Evolutionary conservation across 108 stramenopile species (phyloP), one percentile per base, ranked within the genome.

Genomic region (Skeletonema costatum): DNA sequence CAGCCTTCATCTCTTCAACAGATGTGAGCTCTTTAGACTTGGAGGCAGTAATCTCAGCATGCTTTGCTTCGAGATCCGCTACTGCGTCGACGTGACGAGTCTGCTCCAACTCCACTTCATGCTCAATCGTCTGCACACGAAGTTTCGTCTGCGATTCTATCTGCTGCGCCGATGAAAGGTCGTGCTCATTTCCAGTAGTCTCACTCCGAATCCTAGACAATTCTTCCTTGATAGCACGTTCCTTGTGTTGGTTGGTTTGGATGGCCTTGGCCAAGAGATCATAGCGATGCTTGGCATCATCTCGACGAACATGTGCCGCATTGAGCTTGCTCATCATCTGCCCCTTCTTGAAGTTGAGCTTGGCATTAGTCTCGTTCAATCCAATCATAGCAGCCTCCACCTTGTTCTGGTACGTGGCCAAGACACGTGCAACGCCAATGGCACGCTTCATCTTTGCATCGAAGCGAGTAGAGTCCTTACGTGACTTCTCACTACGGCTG

Each of bases 381-480:
- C 31, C 60, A 48, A 81, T 80, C 46, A 90, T 71, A 6, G 80
- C 42, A 14, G 71, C 68, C 51, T 89, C 87, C 30, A 90, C 73
- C 60, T 88, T 86, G 25, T 83, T 76, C 38, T 78, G 74, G 36
- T 76, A 82, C 14, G 64, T 59, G 4, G 64, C 61, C 42, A 88
- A 71, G 1, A 83, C 58, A 16, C 78, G 76, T n/a, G 86, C 86
- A 2, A 78, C 70, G 36, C 71, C 74, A 59, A 93, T 51, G 11
- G 85, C 87, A 44, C 77, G 68, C 60, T 88, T 86, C 64, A 93
- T 71, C 51, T 78, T 86, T 50, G 64, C 61, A 63, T 90, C 89
- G 48, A 93, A 88, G 8, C 78, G 78, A 64, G 86, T 85, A 31
- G 85, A 75, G 17, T 80, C 83, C 53, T 81, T 82, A 2, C 84